These are phyloP conservation scores for Malus domestica DNA, from an alignment of 306 rosid species.

Conservation along the genomic window DNA sequence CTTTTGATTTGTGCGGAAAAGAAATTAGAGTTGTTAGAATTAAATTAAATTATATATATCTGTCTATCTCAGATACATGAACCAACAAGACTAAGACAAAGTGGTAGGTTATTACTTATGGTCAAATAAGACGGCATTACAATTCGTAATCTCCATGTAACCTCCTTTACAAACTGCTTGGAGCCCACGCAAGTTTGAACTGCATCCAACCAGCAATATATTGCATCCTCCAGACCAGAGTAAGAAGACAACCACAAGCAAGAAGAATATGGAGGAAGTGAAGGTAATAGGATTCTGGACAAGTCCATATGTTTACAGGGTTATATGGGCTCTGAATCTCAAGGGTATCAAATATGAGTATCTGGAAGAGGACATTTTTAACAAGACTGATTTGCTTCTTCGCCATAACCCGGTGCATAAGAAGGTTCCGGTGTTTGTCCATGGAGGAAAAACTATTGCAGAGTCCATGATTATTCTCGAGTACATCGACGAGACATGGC, in stretches of 20 bases:
- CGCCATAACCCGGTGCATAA: slow-evolving; percentile 1
- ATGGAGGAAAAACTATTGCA: not conserved
- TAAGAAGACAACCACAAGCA: not conserved
- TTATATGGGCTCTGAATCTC: slow-evolving; percentile 12
- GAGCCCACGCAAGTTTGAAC: not conserved
- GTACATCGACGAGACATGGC: slow-evolving; percentile 10
- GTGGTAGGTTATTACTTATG: not conserved
- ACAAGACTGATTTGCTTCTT: slow-evolving; percentile 7
- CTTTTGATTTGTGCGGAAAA: too few relatives aligned
- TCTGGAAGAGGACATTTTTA: not conserved
- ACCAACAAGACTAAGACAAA: not conserved
- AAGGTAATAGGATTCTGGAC: not conserved
- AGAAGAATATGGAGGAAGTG: slow-evolving; percentile 4
- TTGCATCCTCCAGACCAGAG: not conserved
- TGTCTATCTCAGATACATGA: too few relatives aligned
- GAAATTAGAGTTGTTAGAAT: too few relatives aligned
- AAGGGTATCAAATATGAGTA: not conserved
- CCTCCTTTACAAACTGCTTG: not conserved
- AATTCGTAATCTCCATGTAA: not conserved
- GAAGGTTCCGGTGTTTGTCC: slow-evolving; percentile 7
- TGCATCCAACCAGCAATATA: not conserved
- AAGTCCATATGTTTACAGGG: slow-evolving; percentile 5
- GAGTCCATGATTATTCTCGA: slow-evolving; percentile 5
- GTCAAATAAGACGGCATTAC: not conserved
- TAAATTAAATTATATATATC: too few relatives aligned